phyloP scores from a whole-genome alignment of 208 protist species.

The Leishmania arabica region DNA sequence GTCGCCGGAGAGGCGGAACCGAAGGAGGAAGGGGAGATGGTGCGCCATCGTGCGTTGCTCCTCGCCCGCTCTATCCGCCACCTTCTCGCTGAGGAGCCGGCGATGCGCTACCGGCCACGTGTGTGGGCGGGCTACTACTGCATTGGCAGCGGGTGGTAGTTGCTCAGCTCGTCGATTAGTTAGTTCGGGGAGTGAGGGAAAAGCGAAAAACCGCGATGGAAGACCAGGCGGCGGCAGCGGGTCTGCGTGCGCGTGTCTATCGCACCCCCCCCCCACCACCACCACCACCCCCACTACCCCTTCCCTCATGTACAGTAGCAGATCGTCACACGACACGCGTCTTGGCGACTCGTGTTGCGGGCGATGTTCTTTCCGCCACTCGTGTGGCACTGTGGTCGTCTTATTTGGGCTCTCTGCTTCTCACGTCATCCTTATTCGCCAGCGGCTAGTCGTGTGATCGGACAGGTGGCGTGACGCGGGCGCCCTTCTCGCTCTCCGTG shows the following conservation, averaged over 20 bases:
- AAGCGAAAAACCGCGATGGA: background rate
- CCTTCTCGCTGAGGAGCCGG: constrained; percentile 58
- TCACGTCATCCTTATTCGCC: background rate
- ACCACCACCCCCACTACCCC: constrained; percentile 1
- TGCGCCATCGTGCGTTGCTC: constrained; percentile 45
- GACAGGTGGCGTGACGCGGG: background rate
- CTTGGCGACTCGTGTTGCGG: background rate
- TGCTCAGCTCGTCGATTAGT: background rate
- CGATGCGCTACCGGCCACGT: constrained; percentile 74
- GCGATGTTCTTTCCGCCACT: background rate
- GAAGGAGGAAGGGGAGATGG: constrained; percentile 14
- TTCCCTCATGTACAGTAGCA: constrained; percentile 13
- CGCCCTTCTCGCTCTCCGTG: background rate
- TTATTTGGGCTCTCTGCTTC: background rate
- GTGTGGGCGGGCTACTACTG: constrained; percentile 87
- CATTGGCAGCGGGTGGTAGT: constrained; percentile 63
- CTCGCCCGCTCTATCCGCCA: constrained; percentile 71
- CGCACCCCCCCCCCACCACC: no score
- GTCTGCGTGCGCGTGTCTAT: background rate
- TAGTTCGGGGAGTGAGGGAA: background rate
- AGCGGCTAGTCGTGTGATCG: background rate
- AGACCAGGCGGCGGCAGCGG: background rate
- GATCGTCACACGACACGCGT: background rate
- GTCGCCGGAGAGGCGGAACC: background rate
- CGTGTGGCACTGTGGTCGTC: background rate